Conservation (phyloP, 2,329 filamentous ascomycete genomes). For the Ambrosiella beaveri region DNA sequence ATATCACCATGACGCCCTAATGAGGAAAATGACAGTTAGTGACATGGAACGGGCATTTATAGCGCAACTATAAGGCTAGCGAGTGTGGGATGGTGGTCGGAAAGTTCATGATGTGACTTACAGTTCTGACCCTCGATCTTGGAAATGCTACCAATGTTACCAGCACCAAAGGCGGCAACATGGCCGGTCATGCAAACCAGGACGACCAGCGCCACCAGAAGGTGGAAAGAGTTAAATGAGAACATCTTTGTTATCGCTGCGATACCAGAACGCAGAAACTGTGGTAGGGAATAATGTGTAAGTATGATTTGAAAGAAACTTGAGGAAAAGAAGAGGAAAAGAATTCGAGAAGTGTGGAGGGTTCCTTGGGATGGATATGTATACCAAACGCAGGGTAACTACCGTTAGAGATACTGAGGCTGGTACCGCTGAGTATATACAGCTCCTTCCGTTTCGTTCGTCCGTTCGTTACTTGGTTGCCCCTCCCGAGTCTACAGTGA, state of each 20-base stretch:
- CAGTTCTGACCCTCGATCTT: conserved; percentile 73
- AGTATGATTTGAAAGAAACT: conserved; percentile 10
- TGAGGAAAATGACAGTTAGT: neutral
- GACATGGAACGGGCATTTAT: too few species aligned
- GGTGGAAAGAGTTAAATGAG: conserved; percentile 29
- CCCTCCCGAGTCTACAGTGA: neutral
- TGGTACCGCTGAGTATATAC: neutral
- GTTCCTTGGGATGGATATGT: conserved; percentile 2
- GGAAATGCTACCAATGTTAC: conserved; percentile 69
- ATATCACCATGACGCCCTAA: conserved; percentile 76
- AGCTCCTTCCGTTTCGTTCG: neutral
- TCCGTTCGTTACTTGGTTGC: neutral
- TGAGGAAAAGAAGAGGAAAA: conserved; percentile 10
- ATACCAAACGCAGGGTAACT: neutral
- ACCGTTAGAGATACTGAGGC: neutral
- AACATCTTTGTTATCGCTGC: conserved; percentile 25
- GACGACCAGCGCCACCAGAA: conserved; percentile 39
- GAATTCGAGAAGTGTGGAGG: neutral
- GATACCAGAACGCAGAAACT: conserved; percentile 10
- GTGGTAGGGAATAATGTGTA: conserved; percentile 14
- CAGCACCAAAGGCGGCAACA: conserved; percentile 65
- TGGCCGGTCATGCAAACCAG: conserved; percentile 52
- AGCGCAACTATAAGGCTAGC: too few species aligned
- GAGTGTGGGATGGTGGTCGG: too few species aligned
- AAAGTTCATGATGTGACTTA: conserved; percentile 22